Conservation (phyloP, 768 basidiomycete genomes). For the Arthromyces matolae region DNA sequence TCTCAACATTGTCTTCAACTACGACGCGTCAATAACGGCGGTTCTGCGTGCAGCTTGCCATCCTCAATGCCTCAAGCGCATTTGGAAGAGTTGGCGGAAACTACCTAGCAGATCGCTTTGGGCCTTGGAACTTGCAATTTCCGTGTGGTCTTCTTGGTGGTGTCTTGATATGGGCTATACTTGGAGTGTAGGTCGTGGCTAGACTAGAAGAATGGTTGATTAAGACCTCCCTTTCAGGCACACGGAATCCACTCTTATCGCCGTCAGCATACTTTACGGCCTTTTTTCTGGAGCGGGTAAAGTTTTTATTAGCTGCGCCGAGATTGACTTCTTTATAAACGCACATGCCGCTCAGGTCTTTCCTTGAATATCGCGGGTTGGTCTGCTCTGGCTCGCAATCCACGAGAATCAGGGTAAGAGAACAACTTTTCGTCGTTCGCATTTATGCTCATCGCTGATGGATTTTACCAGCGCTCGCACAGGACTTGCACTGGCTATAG, state of each 20-base stretch:
- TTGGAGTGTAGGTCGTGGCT: conserved; percentile 28
- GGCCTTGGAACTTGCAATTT: conserved; percentile 34
- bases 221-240: conserved; percentile 20
- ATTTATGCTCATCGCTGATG: background rate
- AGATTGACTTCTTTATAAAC: too few relatives aligned
- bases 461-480: conserved; percentile 29
- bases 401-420: conserved; percentile 34
- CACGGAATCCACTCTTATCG: conserved; percentile 32
- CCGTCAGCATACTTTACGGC: conserved; percentile 43
- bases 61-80: conserved; percentile 31
- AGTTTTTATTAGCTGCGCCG: too few relatives aligned
- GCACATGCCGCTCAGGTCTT: conserved; percentile 24
- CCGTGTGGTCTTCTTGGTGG: conserved; percentile 31
- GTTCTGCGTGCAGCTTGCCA: conserved; percentile 25
- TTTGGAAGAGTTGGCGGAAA: conserved; percentile 34
- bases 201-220: background rate
- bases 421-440: background rate
- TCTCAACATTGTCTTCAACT: background rate
- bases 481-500: conserved; percentile 32
- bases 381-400: conserved; percentile 28
- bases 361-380: conserved; percentile 30
- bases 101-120: conserved; percentile 26
- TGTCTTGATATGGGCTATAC: conserved; percentile 38
- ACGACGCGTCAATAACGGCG: background rate
- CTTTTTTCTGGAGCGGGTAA: conserved; percentile 47